Evolutionary conservation across 371 early-diverging fungal genomes (phyloP).

Genomic region (Rhizopus delemar): DNA sequence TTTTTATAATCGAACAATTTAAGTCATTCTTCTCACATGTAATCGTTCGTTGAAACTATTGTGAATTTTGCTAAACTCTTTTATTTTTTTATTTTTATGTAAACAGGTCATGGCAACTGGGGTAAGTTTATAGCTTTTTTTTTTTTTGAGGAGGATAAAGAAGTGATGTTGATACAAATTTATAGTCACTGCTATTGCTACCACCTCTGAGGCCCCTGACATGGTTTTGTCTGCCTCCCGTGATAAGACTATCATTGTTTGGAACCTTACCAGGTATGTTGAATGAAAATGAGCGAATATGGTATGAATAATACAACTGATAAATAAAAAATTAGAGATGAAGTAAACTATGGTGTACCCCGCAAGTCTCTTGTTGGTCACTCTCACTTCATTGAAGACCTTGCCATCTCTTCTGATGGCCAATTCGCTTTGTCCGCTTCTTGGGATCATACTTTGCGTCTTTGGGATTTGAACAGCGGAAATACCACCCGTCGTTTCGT

Average conservation of each 20-base stretch:
- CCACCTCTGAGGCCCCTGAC: slow-evolving; percentile 91
- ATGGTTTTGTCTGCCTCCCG: slow-evolving; percentile 93
- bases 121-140: slow-evolving; percentile 23
- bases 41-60: background rate
- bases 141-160: background rate
- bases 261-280: slow-evolving; percentile 74
- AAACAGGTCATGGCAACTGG: slow-evolving; percentile 49
- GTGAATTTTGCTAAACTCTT: slow-evolving; percentile 1
- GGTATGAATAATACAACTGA: background rate
- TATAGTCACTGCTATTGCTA: slow-evolving; percentile 90
- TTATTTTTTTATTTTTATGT: slow-evolving; percentile 1
- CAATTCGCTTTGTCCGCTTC: slow-evolving; percentile 94
- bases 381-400: slow-evolving; percentile 95
- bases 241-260: slow-evolving; percentile 94
- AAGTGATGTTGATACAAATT: background rate
- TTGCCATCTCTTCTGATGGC: slow-evolving; percentile 94
- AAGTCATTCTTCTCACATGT: background rate
- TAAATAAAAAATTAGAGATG: slow-evolving; percentile 56
- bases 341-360: slow-evolving; percentile 85
- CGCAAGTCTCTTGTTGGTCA: slow-evolving; percentile 86
- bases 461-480: slow-evolving; percentile 93
- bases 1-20: background rate
- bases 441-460: slow-evolving; percentile 96
- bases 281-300: background rate
- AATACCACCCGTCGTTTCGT: slow-evolving; percentile 89